Evolutionary conservation across 2,329 filamentous ascomycete genomes (phyloP).

Genomic region (Coniochaeta hoffmannii): DNA sequence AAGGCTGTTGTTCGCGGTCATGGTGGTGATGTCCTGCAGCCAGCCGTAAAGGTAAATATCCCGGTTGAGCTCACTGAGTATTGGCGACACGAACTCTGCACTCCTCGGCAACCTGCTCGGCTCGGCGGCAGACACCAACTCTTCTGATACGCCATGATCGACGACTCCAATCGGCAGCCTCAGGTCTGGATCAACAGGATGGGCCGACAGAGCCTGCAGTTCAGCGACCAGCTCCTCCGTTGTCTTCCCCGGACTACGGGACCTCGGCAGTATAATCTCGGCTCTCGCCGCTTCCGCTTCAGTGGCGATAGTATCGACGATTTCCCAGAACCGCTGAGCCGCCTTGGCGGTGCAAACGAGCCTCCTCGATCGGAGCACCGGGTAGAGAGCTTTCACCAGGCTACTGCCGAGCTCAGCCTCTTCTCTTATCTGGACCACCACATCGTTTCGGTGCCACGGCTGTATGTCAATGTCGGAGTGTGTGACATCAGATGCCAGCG

Average conservation of each 20-base stretch:
- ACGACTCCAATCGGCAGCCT: constrained; percentile 52
- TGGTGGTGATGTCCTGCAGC: constrained; percentile 53
- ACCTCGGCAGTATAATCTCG: constrained; percentile 39
- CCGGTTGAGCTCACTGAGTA: constrained; percentile 40
- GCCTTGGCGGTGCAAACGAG: constrained; percentile 63
- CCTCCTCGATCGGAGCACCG: constrained; percentile 44
- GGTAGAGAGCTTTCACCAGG: constrained; percentile 50
- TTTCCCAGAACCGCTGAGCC: constrained; percentile 57
- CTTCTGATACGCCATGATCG: constrained; percentile 33
- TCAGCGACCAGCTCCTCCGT: constrained; percentile 16
- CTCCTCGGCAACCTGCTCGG: constrained; percentile 44
- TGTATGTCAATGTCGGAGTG: constrained; percentile 36
- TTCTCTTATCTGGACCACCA: constrained; percentile 50
- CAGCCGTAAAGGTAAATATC: constrained; percentile 70
- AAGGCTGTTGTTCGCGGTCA: constrained; percentile 64
- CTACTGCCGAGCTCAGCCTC: constrained; percentile 44
- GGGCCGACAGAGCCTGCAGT: constrained; percentile 27
- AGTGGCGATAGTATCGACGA: constrained; percentile 57
- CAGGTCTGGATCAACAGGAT: constrained; percentile 28
- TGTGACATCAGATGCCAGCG: constrained; percentile 66
- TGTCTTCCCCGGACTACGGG: neutral
- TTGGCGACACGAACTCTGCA: constrained; percentile 15
- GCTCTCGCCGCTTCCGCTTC: constrained; percentile 52
- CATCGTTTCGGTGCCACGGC: constrained; percentile 44
- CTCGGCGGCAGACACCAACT: constrained; percentile 29